Base-by-base conservation (phyloP, 2,329 filamentous ascomycete genomes). In the Paracoccidioides lutzii region DNA sequence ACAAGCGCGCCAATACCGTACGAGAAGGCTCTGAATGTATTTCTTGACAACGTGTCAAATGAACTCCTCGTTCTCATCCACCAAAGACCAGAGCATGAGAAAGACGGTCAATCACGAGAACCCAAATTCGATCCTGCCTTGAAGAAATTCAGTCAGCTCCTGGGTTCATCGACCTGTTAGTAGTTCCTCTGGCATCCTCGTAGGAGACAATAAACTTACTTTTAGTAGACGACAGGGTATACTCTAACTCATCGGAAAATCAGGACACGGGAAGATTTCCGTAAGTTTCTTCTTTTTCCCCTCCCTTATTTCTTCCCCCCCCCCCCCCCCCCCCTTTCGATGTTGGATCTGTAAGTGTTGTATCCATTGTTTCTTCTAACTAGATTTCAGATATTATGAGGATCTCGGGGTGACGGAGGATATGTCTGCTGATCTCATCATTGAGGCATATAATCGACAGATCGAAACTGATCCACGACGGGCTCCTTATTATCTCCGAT, bases 401-500 rank as follows among this genome's bases (percentile, higher is more conserved):
- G 79, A 81, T 59, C 71, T 88, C 28, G 85, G 85, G 28, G 76
- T 77, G 12, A 66, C 82, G 7, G 76, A 78, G 42, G 79, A 85
- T 63, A 85, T 87, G 66, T 76, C 79, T 4, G 81, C 86, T 62
- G 64, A 71, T 0, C 69, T 83, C n/a, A 69, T 88, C 15, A 69
- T 76, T 33, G 85, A 82, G 66, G 80, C 82, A 3, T 87, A 81
- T 64, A 73, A 80, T 30, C 75, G 79, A 38, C 84, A 88, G 68
- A 71, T 76, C 30, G 65, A 71, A 7, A 77, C 75, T 52, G 81
- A 87, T 65, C 75, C 76, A 22, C 59, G 62, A 22, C 78, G 80
- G 58, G 71, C 72, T 15, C 69, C 81, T 2, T 81, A 81, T 64
- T 87, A 87, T 65, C 76, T 87, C 58, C 78, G 84, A 66, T 84